Evolutionary conservation across 495 filamentous ascomycete species (phyloP).

Genomic region (Daldinia decipiens): DNA sequence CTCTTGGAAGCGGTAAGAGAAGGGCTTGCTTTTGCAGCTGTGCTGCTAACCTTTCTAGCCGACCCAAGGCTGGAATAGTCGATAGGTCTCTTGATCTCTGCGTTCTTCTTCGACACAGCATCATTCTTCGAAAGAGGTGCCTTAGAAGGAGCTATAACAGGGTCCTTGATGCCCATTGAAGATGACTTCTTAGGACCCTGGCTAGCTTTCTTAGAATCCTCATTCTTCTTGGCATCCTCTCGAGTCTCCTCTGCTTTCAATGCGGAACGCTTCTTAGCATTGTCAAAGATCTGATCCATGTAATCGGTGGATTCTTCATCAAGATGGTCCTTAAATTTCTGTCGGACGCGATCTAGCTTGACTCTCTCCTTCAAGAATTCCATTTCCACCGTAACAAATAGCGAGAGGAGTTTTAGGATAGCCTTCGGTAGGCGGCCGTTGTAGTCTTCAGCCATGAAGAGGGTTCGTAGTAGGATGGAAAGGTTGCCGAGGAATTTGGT

Average conservation of each 20-base stretch:
- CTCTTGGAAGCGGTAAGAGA: slow-evolving; percentile 42
- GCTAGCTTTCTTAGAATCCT: slow-evolving; percentile 19
- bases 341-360: slow-evolving; percentile 72
- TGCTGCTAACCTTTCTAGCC: slow-evolving; percentile 42
- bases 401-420: slow-evolving; percentile 72
- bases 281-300: slow-evolving; percentile 56
- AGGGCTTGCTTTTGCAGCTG: slow-evolving; percentile 33
- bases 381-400: slow-evolving; percentile 57
- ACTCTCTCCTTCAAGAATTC: slow-evolving; percentile 62
- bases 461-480: slow-evolving; percentile 71
- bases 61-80: slow-evolving; percentile 46
- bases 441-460: slow-evolving; percentile 72
- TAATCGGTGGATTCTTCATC: slow-evolving; percentile 66
- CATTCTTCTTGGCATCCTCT: slow-evolving; percentile 18
- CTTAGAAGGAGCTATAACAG: not conserved
- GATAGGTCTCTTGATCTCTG: slow-evolving; percentile 34
- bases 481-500: slow-evolving; percentile 60
- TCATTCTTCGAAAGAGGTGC: slow-evolving; percentile 18
- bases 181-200: slow-evolving; percentile 28
- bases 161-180: slow-evolving; percentile 13
- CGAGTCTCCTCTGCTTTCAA: slow-evolving; percentile 51
- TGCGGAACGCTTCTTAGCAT: slow-evolving; percentile 63
- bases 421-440: slow-evolving; percentile 69
- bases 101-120: slow-evolving; percentile 25
- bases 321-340: slow-evolving; percentile 72